Evolutionary conservation across 2,329 filamentous ascomycete species (phyloP).

Genomic region (Venturia oleaginea): DNA sequence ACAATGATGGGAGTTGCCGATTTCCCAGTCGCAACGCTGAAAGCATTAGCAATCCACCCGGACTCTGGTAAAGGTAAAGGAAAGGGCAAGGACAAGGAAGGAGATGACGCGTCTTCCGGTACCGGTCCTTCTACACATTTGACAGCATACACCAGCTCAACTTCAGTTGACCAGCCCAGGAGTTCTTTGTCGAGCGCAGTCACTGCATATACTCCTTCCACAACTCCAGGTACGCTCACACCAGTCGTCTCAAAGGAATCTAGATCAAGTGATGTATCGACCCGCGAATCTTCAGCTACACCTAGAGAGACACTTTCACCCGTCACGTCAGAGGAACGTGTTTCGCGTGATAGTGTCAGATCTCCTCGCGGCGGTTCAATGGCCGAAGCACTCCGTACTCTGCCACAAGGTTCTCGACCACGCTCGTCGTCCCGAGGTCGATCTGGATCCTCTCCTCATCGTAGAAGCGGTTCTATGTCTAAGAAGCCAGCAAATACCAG

Average conservation of each 20-base stretch:
- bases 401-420: constrained; percentile 11
- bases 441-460: constrained; percentile 1
- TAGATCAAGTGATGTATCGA: neutral
- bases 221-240: neutral
- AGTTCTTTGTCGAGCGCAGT: constrained; percentile 15
- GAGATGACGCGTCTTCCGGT: constrained; percentile 2
- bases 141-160: constrained; percentile 4
- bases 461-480: constrained; percentile 3
- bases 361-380: constrained; percentile 8
- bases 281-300: neutral
- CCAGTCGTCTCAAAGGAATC: neutral
- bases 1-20: constrained; percentile 79
- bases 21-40: constrained; percentile 48
- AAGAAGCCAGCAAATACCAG: neutral
- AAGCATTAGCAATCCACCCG: constrained; percentile 37
- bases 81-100: constrained; percentile 7
- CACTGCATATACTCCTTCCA: neutral
- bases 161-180: constrained; percentile 16
- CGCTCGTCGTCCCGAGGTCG: constrained; percentile 3
- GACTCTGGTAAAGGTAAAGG: constrained; percentile 22
- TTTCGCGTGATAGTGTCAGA: neutral
- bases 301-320: neutral
- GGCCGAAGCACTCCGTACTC: constrained; percentile 9
- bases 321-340: neutral
- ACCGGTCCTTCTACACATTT: constrained; percentile 1